phyloP scores from a whole-genome alignment of 169 alveolate species.

The Toxoplasma gondii region DNA sequence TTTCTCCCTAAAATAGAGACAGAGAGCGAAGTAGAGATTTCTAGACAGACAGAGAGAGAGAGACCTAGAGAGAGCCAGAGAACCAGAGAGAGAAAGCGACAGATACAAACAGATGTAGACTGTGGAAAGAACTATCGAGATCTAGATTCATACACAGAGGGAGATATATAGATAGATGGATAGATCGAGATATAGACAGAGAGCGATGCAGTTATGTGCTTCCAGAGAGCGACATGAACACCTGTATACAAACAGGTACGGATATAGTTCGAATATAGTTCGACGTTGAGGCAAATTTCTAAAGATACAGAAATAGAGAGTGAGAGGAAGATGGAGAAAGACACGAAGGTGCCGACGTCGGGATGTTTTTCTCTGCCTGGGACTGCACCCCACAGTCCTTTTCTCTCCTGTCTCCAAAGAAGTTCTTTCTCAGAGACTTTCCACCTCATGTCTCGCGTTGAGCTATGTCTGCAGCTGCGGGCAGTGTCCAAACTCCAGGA shows the following conservation, averaged over 20 bases:
- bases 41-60: no score
- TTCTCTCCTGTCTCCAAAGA: no score
- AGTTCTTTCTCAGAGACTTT: no score
- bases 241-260: background rate
- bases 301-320: background rate
- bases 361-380: no score
- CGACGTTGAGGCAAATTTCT: background rate
- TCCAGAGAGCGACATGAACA: background rate
- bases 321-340: background rate
- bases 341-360: no score
- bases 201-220: background rate
- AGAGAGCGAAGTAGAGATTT: no score
- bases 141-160: background rate
- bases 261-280: background rate
- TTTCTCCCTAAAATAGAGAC: background rate
- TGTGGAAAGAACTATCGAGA: background rate
- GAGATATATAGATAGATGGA: background rate
- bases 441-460: no score
- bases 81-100: background rate
- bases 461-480: background rate
- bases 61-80: background rate
- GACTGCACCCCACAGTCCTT: no score
- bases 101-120: background rate
- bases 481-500: slow-evolving; percentile 35
- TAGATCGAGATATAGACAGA: background rate